Percentiles rank a stretch among this genome's conserved stretches.
phyloP scores from a whole-genome alignment of 179 eudicot species.

The Beta macrorhiza region DNA sequence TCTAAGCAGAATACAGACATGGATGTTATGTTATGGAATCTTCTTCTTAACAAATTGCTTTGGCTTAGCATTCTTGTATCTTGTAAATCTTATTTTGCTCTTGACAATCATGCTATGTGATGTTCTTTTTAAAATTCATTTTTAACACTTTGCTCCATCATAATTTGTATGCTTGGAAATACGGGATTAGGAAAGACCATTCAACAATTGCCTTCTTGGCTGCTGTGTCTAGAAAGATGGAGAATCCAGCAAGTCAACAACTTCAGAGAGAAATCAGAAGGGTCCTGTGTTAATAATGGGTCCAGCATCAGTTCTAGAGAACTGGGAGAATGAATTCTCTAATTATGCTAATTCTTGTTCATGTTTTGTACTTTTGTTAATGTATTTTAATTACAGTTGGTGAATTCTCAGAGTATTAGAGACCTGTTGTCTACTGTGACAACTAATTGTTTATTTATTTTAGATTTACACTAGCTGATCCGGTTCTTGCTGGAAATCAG shows the following conservation, averaged over 20 bases:
- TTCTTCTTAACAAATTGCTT: not conserved
- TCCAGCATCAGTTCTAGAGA: slow-evolving; percentile 86
- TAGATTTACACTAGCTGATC: too few species aligned
- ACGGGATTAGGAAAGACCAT: slow-evolving; percentile 99
- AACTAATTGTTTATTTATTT: too few species aligned
- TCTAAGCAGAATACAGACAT: too few species aligned
- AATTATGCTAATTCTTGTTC: slow-evolving; percentile 66
- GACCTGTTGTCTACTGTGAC: too few species aligned
- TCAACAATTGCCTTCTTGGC: slow-evolving; percentile 95
- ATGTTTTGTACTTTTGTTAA: too few species aligned
- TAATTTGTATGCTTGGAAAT: slow-evolving; percentile 20
- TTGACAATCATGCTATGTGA: not conserved
- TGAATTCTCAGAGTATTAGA: too few species aligned
- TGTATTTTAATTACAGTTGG: too few species aligned
- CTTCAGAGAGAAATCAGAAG: slow-evolving; percentile 36
- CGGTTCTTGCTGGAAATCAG: too few species aligned
- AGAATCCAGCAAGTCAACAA: slow-evolving; percentile 35
- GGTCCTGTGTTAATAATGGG: slow-evolving; percentile 80
- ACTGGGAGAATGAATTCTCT: slow-evolving; percentile 91
- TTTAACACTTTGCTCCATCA: slow-evolving; percentile 10
- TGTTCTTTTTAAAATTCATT: slow-evolving; percentile 13
- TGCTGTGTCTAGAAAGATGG: slow-evolving; percentile 88
- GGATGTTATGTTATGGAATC: not conserved
- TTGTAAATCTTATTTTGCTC: not conserved
- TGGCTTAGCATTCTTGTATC: not conserved